phyloP scores from a whole-genome alignment of 331 rosid species.

The Pyracantha coccinea region DNA sequence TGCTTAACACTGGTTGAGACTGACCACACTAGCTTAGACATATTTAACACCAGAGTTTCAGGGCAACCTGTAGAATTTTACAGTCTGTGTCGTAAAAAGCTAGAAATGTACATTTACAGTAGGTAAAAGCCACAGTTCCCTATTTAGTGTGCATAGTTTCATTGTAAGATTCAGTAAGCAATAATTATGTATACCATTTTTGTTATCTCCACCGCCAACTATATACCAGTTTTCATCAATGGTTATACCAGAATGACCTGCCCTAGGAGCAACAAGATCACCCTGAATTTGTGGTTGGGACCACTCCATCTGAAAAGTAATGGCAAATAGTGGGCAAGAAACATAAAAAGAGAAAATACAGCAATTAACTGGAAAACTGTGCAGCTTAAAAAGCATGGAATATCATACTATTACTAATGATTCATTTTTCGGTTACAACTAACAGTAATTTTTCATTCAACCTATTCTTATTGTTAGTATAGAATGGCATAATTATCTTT shows the following conservation, averaged over 20 bases:
- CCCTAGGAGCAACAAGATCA: conserved; percentile 78
- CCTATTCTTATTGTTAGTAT: background rate
- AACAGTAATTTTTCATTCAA: background rate
- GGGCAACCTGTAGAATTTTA: conserved; percentile 61
- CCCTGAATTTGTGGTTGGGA: conserved; percentile 87
- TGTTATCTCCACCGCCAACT: conserved; percentile 97
- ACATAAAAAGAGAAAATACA: background rate
- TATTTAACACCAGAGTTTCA: conserved; percentile 72
- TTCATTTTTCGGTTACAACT: background rate
- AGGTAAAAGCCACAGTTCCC: background rate
- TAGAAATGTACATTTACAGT: conserved; percentile 1
- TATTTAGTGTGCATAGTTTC: background rate
- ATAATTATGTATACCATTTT: conserved; percentile 50
- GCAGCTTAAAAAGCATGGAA: background rate
- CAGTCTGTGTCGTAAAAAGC: background rate
- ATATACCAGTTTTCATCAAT: conserved; percentile 78
- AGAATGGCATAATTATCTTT: background rate
- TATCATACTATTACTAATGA: background rate
- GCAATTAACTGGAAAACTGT: conserved; percentile 2
- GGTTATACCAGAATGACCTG: conserved; percentile 88
- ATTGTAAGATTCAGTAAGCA: background rate
- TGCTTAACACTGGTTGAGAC: conserved; percentile 65
- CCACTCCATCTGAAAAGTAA: conserved; percentile 83
- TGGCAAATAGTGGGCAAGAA: conserved; percentile 14
- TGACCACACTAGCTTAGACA: conserved; percentile 91